phyloP scores from a whole-genome alignment of 2,329 filamentous ascomycete species.

The Colletotrichum sp. region DNA sequence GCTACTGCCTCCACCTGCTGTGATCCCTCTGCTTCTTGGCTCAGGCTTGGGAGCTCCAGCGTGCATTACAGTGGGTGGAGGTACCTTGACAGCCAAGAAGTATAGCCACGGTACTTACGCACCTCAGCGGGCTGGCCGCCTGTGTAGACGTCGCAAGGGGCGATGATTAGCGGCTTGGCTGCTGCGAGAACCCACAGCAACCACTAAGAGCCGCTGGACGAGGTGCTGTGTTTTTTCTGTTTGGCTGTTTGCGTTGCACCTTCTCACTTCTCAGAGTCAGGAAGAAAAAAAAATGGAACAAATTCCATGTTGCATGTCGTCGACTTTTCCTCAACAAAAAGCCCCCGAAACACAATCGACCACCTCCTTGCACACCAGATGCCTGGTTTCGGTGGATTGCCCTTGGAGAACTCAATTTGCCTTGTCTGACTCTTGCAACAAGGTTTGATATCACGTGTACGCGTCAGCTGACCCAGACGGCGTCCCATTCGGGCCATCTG shows the following conservation, averaged over 20 bases:
- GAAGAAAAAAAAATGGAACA: neutral
- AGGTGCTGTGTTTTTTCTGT: neutral
- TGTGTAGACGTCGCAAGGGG: neutral
- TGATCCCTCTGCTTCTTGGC: neutral
- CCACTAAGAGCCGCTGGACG: conserved; percentile 5
- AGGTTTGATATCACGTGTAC: conserved; percentile 18
- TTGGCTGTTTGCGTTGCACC: conserved; percentile 12
- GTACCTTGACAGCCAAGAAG: conserved; percentile 11
- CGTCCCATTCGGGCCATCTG: neutral
- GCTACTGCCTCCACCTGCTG: neutral
- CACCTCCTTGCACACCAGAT: neutral
- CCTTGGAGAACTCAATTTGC: neutral
- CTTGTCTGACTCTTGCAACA: neutral
- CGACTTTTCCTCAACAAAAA: conserved; percentile 10
- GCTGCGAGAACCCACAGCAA: neutral
- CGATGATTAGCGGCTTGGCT: conserved; percentile 11
- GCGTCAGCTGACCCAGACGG: conserved; percentile 12
- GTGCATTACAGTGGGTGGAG: neutral
- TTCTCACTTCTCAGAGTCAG: neutral
- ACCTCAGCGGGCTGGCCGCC: conserved; percentile 10
- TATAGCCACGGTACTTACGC: conserved; percentile 14
- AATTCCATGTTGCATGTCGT: neutral
- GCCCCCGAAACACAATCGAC: neutral
- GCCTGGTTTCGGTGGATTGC: neutral
- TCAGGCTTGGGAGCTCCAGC: neutral